A percentile compares a stretch with the other conserved stretches of the same genome.
Conservation (phyloP, 345 rosid species). For the Acer saccharum region DNA sequence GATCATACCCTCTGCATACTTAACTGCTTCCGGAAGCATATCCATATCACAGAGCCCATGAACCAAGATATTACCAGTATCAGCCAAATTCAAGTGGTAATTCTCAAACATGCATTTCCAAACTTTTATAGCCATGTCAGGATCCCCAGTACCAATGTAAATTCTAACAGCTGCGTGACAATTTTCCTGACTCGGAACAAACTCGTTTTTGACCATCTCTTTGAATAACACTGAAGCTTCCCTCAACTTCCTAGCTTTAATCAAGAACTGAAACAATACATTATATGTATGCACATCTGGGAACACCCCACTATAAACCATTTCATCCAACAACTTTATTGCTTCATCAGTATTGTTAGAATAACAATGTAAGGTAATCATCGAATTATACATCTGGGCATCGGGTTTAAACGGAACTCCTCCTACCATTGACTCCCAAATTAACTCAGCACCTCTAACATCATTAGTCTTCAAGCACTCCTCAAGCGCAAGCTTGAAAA, state of each 20-base stretch:
- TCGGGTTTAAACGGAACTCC: conserved; percentile 44
- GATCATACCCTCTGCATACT: conserved; percentile 56
- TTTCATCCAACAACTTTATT: conserved; percentile 46
- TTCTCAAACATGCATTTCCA: conserved; percentile 60
- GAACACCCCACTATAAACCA: conserved; percentile 53
- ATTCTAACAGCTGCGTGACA: conserved; percentile 43
- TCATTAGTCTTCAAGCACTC: conserved; percentile 36
- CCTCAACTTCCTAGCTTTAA: conserved; percentile 41
- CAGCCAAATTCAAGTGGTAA: conserved; percentile 46
- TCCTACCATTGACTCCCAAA: conserved; percentile 51
- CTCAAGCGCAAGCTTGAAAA: conserved; percentile 37
- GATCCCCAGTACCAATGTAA: conserved; percentile 38
- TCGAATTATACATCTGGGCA: conserved; percentile 46
- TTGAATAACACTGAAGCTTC: conserved; percentile 43
- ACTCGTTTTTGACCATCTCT: conserved; percentile 62
- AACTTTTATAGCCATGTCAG: conserved; percentile 43
- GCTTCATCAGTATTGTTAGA: conserved; percentile 34
- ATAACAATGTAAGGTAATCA: conserved; percentile 48
- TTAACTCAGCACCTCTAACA: conserved; percentile 34
- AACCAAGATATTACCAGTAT: conserved; percentile 52
- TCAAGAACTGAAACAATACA: conserved; percentile 45
- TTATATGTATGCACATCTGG: conserved; percentile 51
- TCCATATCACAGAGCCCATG: conserved; percentile 44
- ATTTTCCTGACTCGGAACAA: conserved; percentile 35
- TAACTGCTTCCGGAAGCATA: conserved; percentile 62